Evolutionary conservation across 2,329 filamentous ascomycete genomes (phyloP).

Genomic region (Huntiella bhutanensis): DNA sequence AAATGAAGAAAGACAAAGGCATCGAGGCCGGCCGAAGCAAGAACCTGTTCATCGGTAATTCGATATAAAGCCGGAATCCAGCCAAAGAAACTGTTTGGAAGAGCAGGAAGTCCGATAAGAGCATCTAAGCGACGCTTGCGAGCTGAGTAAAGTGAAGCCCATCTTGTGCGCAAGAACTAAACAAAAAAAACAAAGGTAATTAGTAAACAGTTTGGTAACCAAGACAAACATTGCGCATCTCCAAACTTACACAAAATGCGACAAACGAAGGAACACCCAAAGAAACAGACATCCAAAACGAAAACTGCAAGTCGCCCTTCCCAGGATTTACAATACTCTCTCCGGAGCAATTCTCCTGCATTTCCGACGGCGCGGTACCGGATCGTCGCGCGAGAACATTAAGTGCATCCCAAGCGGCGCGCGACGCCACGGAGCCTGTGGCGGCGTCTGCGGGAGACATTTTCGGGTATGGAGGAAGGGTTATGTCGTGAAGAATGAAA

Average conservation of each 20-base stretch:
- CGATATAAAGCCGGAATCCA: conserved; percentile 79
- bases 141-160: conserved; percentile 78
- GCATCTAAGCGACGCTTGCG: conserved; percentile 55
- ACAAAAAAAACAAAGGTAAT: not conserved
- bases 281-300: conserved; percentile 36
- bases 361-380: not conserved
- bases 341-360: conserved; percentile 11
- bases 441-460: conserved; percentile 1
- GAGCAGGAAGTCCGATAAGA: conserved; percentile 44
- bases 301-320: conserved; percentile 12
- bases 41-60: conserved; percentile 74
- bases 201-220: conserved; percentile 3
- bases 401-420: conserved; percentile 7
- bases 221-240: not conserved
- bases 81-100: conserved; percentile 72
- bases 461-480: not conserved
- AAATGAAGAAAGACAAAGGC: conserved; percentile 91
- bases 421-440: conserved; percentile 7
- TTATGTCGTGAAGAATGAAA: not conserved
- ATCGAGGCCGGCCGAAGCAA: conserved; percentile 80
- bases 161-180: conserved; percentile 71
- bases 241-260: conserved; percentile 50
- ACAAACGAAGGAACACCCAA: conserved; percentile 55
- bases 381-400: conserved; percentile 3
- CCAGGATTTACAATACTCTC: conserved; percentile 12